Base-by-base conservation (phyloP, 805 yeast species). In the Wickerhamomyces mucosus region DNA sequence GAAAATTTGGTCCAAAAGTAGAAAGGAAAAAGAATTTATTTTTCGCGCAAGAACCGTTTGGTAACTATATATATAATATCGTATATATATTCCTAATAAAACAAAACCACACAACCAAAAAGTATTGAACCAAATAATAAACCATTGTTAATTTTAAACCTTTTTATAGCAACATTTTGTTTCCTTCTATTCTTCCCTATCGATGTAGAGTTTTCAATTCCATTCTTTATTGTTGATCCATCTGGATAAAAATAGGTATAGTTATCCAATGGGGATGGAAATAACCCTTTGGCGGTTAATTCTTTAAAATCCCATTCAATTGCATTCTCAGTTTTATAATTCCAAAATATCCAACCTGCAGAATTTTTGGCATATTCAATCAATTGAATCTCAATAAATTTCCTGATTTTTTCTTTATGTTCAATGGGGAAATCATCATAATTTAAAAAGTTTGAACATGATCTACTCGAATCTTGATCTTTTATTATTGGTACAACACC, bases 291-390 rank as follows among this genome's bases (percentile, higher is more conserved):
- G 14, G 63, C 51, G 7, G 70, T 64, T 42, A 79, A 59, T 32
- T 65, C 56, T 33, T 58, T 47, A 45, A 74, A 68, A 47, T 77
- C 83, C 84, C 85, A 78, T 48, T 76, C 84, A 15, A 71, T 57
- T 2, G 81, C 70, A 34, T 56, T 50, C 45, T 78, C 86, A 0
- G 83, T 76, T 48, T 75, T 77, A 58, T 66, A 77, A 43, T 74
- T 72, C 86, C 85, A 78, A 45, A 76, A 78, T 23, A 77, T 67
- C 72, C 77, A 78, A 0, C 85, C 85, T 9, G 58, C 56, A 21
- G 65, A 59, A 32, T 58, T 42, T n/a, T 50, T 45, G 15, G 57
- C 58, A 47, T 63, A 78, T 18, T 70, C 61, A 29, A 72, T 71
- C 32, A 78, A 47, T 46, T 78, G 85, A 25, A 69, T 72, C 45